Evolutionary conservation across 139 green algal genomes (phyloP).

Genomic region (Zygnema cylindricum): DNA sequence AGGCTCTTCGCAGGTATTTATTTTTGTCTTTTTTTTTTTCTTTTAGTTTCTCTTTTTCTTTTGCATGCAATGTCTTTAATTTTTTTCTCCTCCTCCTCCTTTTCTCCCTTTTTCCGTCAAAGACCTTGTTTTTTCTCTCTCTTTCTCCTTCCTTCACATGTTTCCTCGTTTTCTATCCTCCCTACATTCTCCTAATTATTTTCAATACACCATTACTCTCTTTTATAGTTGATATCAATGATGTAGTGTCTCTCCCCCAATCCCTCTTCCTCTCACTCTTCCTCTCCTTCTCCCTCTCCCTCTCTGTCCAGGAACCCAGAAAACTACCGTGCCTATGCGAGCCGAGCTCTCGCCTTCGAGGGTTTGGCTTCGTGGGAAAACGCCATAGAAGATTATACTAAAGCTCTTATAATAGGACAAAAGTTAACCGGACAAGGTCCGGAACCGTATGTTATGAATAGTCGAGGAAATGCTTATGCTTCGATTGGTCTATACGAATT

Average conservation of each 20-base stretch:
- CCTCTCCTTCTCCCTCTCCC: slow-evolving; percentile 1
- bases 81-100: too few species aligned
- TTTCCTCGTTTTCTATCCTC: too few species aligned
- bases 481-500: slow-evolving; percentile 69
- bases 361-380: slow-evolving; percentile 74
- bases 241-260: too few species aligned
- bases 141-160: too few species aligned
- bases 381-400: slow-evolving; percentile 75
- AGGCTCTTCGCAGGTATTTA: slow-evolving; percentile 49
- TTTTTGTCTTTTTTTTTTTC: too few species aligned
- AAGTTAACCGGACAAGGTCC: slow-evolving; percentile 27
- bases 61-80: neutral
- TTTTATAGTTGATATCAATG: too few species aligned
- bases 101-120: too few species aligned
- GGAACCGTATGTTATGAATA: slow-evolving; percentile 83
- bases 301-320: slow-evolving; percentile 12
- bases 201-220: too few species aligned
- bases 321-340: slow-evolving; percentile 48
- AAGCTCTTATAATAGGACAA: slow-evolving; percentile 4
- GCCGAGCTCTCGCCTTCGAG: slow-evolving; percentile 79
- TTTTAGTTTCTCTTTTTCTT: too few species aligned
- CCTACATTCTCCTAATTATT: too few species aligned
- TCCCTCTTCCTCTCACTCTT: too few species aligned
- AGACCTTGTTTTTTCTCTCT: too few species aligned
- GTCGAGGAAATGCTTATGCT: slow-evolving; percentile 79